Evolutionary conservation across 2,329 filamentous ascomycete genomes (phyloP).

Genomic region (Xylaria sp.): DNA sequence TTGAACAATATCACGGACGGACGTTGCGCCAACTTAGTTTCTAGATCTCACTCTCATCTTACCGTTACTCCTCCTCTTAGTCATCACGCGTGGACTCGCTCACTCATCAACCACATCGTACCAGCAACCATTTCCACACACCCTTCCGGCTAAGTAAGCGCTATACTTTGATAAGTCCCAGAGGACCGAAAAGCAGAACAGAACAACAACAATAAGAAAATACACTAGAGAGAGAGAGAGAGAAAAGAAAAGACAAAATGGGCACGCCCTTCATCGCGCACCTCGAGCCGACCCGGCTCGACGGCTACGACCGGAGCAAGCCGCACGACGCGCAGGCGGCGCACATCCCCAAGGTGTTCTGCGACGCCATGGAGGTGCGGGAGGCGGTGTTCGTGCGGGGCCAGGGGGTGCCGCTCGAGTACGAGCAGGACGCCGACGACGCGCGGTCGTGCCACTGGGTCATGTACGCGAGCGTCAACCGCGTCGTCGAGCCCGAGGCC

Average conservation of each 20-base stretch:
- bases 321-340: slow-evolving; percentile 48
- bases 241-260: slow-evolving; percentile 41
- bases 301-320: slow-evolving; percentile 47
- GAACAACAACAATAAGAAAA: too few relatives aligned
- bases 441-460: slow-evolving; percentile 83
- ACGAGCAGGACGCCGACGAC: slow-evolving; percentile 84
- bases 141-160: too few relatives aligned
- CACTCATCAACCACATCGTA: too few relatives aligned
- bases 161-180: too few relatives aligned
- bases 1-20: too few relatives aligned
- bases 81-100: too few relatives aligned
- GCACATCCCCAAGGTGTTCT: slow-evolving; percentile 57
- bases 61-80: too few relatives aligned
- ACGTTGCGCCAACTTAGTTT: too few relatives aligned
- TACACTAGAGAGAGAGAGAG: too few relatives aligned
- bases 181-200: too few relatives aligned
- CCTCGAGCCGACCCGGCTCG: slow-evolving; percentile 53
- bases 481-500: slow-evolving; percentile 45
- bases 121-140: too few relatives aligned
- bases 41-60: too few relatives aligned
- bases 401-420: slow-evolving; percentile 60
- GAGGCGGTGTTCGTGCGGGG: slow-evolving; percentile 63
- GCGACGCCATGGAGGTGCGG: slow-evolving; percentile 66
- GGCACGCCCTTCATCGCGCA: slow-evolving; percentile 53
- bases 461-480: slow-evolving; percentile 69